These are phyloP conservation scores for Solanum chaucha DNA, from an alignment of 257 asterid genomes.

Conservation along the genomic window DNA sequence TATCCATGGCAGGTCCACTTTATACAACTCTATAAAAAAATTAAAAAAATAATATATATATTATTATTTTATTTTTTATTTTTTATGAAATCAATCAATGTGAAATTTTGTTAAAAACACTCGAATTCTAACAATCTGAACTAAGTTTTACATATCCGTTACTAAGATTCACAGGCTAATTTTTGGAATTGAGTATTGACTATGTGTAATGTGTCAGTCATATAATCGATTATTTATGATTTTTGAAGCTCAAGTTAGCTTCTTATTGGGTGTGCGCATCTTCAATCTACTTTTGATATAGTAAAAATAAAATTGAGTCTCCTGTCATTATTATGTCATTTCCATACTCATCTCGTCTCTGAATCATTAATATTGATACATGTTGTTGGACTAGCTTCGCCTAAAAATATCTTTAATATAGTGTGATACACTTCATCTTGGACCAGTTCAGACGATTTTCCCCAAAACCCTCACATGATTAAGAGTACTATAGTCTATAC, in stretches of 20 bases:
- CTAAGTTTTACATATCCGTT: not conserved
- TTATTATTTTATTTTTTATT: too few species aligned
- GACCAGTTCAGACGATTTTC: too few species aligned
- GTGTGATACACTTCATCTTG: not conserved
- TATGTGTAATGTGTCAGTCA: too few species aligned
- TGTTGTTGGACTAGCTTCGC: not conserved
- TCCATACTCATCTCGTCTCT: not conserved
- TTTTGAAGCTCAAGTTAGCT: not conserved
- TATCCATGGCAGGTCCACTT: not conserved
- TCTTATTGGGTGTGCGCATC: not conserved
- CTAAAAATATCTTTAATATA: not conserved
- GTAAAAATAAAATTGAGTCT: too few species aligned
- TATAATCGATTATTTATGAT: not conserved
- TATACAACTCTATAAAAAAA: too few species aligned
- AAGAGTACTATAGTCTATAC: not conserved
- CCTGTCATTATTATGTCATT: too few species aligned
- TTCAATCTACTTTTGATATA: not conserved
- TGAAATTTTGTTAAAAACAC: not conserved
- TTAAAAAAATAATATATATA: not conserved
- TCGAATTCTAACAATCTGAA: too few species aligned
- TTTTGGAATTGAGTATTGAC: too few species aligned
- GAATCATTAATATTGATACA: not conserved
- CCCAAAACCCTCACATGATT: not conserved
- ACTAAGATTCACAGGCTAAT: too few species aligned
- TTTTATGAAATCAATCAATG: not conserved